phyloP scores from a whole-genome alignment of 768 basidiomycete genomes.

The Collybia nuda region DNA sequence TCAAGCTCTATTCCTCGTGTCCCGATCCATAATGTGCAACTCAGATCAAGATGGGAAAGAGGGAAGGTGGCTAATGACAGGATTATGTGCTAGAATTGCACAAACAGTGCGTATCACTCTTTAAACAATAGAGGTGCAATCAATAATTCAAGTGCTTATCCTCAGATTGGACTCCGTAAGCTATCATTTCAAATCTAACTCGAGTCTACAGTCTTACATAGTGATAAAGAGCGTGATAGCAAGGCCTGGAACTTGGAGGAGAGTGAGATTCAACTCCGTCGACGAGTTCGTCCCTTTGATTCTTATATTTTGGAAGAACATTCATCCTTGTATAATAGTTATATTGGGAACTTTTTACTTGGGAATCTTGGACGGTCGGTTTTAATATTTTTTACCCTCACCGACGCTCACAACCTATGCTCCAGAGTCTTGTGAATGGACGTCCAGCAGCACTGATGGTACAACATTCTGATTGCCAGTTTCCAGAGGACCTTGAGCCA shows the following conservation, averaged over 20 bases:
- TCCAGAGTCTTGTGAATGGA: conserved; percentile 48
- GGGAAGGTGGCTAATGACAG: conserved; percentile 48
- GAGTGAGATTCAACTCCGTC: conserved; percentile 46
- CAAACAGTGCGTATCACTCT: conserved; percentile 37
- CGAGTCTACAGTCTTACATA: neutral
- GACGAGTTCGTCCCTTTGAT: conserved; percentile 22
- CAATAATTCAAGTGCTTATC: no score
- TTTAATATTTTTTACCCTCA: neutral
- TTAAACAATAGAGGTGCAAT: no score
- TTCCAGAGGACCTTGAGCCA: conserved; percentile 44
- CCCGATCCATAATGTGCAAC: conserved; percentile 39
- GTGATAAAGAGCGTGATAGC: conserved; percentile 46
- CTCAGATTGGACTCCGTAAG: conserved; percentile 53
- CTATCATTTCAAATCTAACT: conserved; percentile 1
- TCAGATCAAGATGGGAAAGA: conserved; percentile 43
- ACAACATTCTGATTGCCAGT: conserved; percentile 50
- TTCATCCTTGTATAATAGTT: conserved; percentile 21
- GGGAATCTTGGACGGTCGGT: conserved; percentile 50
- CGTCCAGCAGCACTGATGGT: conserved; percentile 45
- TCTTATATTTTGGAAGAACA: neutral
- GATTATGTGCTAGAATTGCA: conserved; percentile 38
- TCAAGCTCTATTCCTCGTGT: conserved; percentile 46
- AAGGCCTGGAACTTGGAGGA: conserved; percentile 43
- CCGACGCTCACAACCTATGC: conserved; percentile 1
- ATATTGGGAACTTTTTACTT: conserved; percentile 55